Evolutionary conservation across 2,329 filamentous ascomycete genomes (phyloP).

Genomic region (Penicillium sp.): DNA sequence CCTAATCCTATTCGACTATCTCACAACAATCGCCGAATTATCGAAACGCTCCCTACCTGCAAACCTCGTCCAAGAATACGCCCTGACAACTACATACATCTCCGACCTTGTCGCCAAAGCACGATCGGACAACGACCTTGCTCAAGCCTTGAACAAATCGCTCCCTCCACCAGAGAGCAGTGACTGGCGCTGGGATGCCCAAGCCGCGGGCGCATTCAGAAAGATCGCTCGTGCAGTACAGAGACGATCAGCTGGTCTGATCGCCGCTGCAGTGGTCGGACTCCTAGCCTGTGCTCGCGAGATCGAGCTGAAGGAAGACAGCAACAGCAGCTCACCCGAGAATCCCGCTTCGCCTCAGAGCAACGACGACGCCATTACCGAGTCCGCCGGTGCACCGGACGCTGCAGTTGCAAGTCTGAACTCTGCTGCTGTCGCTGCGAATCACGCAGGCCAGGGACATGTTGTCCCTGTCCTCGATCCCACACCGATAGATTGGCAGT

Average conservation of each 20-base stretch:
- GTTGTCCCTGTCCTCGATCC: slow-evolving; percentile 33
- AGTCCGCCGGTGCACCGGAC: slow-evolving; percentile 10
- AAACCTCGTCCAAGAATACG: slow-evolving; percentile 50
- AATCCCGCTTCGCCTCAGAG: slow-evolving; percentile 22
- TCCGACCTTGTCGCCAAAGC: slow-evolving; percentile 57
- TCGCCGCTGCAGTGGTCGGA: slow-evolving; percentile 63
- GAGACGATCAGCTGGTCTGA: slow-evolving; percentile 61
- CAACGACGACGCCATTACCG: slow-evolving; percentile 18
- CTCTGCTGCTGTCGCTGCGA: neutral
- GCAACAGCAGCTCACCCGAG: slow-evolving; percentile 31
- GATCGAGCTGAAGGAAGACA: slow-evolving; percentile 42
- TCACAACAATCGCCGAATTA: slow-evolving; percentile 41
- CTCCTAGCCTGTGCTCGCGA: slow-evolving; percentile 62
- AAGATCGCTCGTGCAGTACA: slow-evolving; percentile 63
- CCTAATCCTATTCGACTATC: slow-evolving; percentile 59
- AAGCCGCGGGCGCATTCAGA: slow-evolving; percentile 52
- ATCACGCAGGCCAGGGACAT: slow-evolving; percentile 20
- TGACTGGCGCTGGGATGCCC: slow-evolving; percentile 55
- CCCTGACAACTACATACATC: slow-evolving; percentile 63
- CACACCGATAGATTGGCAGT: slow-evolving; percentile 34
- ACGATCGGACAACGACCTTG: slow-evolving; percentile 42
- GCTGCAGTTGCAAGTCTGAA: slow-evolving; percentile 4
- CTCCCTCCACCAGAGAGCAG: slow-evolving; percentile 42
- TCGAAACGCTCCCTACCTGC: slow-evolving; percentile 44
- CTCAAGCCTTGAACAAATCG: slow-evolving; percentile 44